A percentile compares a stretch with the other conserved stretches of the same genome.
Conservation (phyloP, 2,329 filamentous ascomycete genomes). For the Epichloe festucae region DNA sequence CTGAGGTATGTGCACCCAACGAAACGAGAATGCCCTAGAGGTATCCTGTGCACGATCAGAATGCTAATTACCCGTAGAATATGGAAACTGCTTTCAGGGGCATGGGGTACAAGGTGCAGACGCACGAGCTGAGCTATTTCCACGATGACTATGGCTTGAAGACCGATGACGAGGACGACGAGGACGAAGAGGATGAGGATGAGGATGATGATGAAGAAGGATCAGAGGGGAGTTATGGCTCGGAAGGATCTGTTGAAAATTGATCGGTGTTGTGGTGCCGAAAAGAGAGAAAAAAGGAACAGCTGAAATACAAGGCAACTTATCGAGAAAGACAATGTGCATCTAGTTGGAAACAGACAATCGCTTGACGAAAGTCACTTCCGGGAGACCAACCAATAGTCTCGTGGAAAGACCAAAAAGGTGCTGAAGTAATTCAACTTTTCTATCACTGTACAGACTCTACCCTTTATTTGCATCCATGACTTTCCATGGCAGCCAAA, state of each 20-base stretch:
- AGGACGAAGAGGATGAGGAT: conserved; percentile 26
- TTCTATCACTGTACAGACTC: not conserved
- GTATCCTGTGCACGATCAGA: conserved; percentile 19
- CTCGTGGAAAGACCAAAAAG: no score
- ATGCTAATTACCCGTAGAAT: conserved; percentile 33
- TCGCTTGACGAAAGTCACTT: no score
- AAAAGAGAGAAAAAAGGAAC: not conserved
- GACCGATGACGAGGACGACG: conserved; percentile 46
- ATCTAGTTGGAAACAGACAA: not conserved
- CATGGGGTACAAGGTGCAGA: conserved; percentile 67
- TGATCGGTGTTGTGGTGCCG: not conserved
- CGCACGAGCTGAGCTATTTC: conserved; percentile 64
- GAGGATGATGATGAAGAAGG: conserved; percentile 11
- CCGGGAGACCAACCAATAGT: no score
- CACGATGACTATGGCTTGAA: conserved; percentile 82
- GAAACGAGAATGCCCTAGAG: no score
- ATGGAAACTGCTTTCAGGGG: conserved; percentile 62
- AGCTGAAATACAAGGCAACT: not conserved
- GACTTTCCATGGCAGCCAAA: not conserved
- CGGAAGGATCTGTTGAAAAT: not conserved
- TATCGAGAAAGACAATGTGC: not conserved
- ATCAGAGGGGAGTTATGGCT: conserved; percentile 4
- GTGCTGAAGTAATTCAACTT: not conserved
- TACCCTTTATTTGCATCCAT: not conserved
- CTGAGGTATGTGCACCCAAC: conserved; percentile 50